Base-by-base conservation (phyloP, 345 rosid species). In the Boechera stricta region DNA sequence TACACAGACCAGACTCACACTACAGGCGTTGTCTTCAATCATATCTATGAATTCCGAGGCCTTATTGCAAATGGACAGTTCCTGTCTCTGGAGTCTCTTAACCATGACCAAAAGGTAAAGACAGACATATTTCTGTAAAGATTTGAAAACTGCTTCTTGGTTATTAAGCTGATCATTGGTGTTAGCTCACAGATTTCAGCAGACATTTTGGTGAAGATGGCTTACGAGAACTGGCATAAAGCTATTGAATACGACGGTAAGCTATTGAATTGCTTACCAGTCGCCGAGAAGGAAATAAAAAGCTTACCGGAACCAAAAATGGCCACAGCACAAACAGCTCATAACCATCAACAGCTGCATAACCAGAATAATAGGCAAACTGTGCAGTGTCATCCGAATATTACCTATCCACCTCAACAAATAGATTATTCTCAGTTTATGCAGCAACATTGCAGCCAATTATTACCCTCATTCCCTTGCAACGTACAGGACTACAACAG, bases 171-270 rank as follows among this genome's bases (percentile, higher is more conserved):
- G 44, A 39, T 39, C 4, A 10, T 39, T 10, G 44, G 44, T 39
- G 44, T 39, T 39, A 10, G 13, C 44, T 39, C 44, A 39, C 89
- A 95, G 99, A 73, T 92, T 36, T 86, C 82, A 26, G 99, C 91
- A 49, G 98, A 95, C 81, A 84, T 90, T 42, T 76, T 88, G 81
- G 89, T 95, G 84, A 95, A 90, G 81, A 80, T 74, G 65, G 98
- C 99, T 49, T 91, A 92, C 51, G 98, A 92, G 58, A 88, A 90
- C 71, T 95, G 98, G 99, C 92, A 87, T 81, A 89, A 83, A 78
- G 97, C 90, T 1, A 60, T 89, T 26, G 96, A 92, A 76, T 95
- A 90, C 51, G 94, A 92, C 26, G 90, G 93, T 10, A 89, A 90
- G 78, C 84, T 87, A 64, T 82, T 94, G 45, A 91, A 80, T 75